Base-by-base conservation (phyloP, 2,329 filamentous ascomycete species). In the Fusarium sp. region DNA sequence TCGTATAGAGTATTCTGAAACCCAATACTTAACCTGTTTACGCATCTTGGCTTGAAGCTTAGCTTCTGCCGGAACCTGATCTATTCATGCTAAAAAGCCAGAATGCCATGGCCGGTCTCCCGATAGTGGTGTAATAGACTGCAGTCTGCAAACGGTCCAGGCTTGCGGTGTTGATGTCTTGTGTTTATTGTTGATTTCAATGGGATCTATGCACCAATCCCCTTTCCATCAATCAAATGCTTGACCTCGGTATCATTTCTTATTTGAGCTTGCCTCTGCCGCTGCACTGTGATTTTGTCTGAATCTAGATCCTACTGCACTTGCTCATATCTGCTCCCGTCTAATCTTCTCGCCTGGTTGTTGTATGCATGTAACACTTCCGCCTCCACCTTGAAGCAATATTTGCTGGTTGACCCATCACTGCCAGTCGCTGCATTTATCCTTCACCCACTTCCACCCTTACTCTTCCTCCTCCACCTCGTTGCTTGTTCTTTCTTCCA, bases 211-310 rank as follows among this genome's bases (percentile, higher is more conserved):
- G 31, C 36, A 55, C 65, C 65, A 63, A 57, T 70, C 55, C 70
- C 65, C 65, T 64, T 69, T 64, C 42, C 36, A 44, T 69, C 38
- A 18, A 35, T 57, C 35, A 22, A 47, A 45, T 64, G 51, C 51
- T 58, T 65, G 66, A 45, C 51, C 39, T 70, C 59, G 66, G 66
- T 59, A 69, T 58, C 45, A 26, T 70, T 72, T 70, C 68, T 66
- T 69, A 71, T 73, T 77, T 75, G 75, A 76, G 58, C 61, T 68
- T 66, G 64, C 35, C 53, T 72, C 61, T 57, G 51, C 70, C 55
- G 63, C 39, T 67, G 47, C 58, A 56, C 33, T 70, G 71, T 42
- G 30, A 24, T 31, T 47, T 15, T 24, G 24, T 33, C 54, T 26
- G 36, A 35, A 36, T 35, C 55, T 50, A 47, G 26, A 63, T 72